Base-by-base conservation (phyloP, 139 green algal species). In the Chlamydomonas incerta region DNA sequence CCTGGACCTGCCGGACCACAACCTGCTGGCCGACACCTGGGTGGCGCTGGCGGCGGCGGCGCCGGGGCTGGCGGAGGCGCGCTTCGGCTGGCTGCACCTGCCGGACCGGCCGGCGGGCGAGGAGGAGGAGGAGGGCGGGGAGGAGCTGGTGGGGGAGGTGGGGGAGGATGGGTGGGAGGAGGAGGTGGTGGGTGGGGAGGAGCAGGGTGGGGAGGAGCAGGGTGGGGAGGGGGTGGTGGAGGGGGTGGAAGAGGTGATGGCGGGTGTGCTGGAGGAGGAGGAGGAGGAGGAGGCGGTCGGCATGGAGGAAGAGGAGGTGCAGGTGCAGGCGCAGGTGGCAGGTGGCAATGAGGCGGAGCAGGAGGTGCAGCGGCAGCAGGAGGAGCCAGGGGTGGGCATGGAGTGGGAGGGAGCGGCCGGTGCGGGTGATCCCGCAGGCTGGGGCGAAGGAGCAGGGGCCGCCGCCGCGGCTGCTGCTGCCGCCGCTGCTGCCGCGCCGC, bases 71-170 rank as follows among this genome's bases (percentile, higher is more conserved):
- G 26, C 29, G 10, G 6, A n/a, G 29, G 63, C 65, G 28, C n/a
- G 46, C 14, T 74, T 84, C 63, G 60, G 65, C 46, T 84, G 77
- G 77, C 18, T 84, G 1, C 52, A 74, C 46, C 63, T 84, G 76
- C 62, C 37, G 3, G 76, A 62, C 26, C 62, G 11, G 62, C 26
- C 3, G 62, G 26, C 10, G 18, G 62, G 62, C 3, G 62, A 33
- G 3, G n/a, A 37, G 29, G 29, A 4, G n/a, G 63, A 37, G n/a
- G 29, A 28, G 63, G 63, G 10, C 6, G 63, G 29, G 29, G 63
- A 4, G 63, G 8, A 37, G 63, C 29, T 1, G 17, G 63, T 10
- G n/a, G n/a, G n/a, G 8, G 13, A 70, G 63, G 29, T 2, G 3
- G 63, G 63, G 0, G 77, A 41, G 9, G 37, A 37, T 5, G 58